Conservation (phyloP, 129 eudicot species). For the Flaveria ramosissima region DNA sequence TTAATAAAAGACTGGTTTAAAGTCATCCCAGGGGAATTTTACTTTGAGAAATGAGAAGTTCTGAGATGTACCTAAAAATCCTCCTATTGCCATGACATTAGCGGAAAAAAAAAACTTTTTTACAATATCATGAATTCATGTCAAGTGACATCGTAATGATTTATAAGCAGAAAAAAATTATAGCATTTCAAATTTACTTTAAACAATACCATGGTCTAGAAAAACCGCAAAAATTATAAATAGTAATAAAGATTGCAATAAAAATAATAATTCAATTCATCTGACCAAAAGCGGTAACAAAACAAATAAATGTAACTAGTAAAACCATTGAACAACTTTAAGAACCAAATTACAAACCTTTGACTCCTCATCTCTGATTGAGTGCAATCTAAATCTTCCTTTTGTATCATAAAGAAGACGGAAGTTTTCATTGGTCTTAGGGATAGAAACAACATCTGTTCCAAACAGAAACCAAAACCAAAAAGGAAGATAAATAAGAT, state of each 20-base stretch:
- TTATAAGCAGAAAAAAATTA: not conserved
- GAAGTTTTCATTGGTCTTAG: conserved; percentile 59
- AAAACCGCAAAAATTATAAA: too few relatives aligned
- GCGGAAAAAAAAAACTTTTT: not conserved
- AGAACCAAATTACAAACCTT: conserved; percentile 40
- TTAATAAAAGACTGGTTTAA: too few relatives aligned
- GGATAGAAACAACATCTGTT: conserved; percentile 61
- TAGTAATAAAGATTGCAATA: not conserved
- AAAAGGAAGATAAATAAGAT: not conserved
- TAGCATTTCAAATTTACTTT: not conserved
- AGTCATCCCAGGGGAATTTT: too few relatives aligned
- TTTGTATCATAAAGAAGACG: conserved; percentile 65
- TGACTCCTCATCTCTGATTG: conserved; percentile 60
- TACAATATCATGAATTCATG: not conserved
- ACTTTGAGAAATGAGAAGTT: too few relatives aligned
- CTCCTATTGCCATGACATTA: not conserved
- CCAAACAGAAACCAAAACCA: not conserved
- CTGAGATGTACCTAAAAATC: too few relatives aligned
- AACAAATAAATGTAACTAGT: too few relatives aligned
- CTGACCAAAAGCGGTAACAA: too few relatives aligned
- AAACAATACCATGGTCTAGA: not conserved
- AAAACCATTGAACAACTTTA: not conserved
- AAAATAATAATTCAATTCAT: too few relatives aligned
- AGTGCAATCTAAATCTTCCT: conserved; percentile 59
- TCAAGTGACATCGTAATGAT: not conserved